phyloP scores from a whole-genome alignment of 306 rosid genomes.

The Sechiopsis laciniata region DNA sequence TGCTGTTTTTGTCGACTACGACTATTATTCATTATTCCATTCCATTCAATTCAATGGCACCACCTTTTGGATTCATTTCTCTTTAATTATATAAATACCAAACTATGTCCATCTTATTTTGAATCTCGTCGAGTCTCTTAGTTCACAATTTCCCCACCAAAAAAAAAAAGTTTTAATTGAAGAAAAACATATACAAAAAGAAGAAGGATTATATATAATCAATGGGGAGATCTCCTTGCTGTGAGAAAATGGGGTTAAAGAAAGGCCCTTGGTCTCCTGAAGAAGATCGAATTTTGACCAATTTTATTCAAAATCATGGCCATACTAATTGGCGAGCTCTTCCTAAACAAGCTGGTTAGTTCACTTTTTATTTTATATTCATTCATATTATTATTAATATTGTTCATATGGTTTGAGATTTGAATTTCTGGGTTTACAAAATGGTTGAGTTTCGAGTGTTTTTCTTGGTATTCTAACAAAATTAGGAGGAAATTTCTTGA shows the following conservation, averaged over 20 bases:
- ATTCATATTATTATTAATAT: too few species aligned
- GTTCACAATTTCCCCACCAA: background rate
- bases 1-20: slow-evolving; percentile 22
- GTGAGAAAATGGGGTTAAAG: slow-evolving; percentile 89
- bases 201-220: background rate
- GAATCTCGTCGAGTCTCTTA: background rate
- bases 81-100: background rate
- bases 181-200: background rate
- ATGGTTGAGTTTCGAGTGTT: too few species aligned
- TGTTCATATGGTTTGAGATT: too few species aligned
- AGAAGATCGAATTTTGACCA: slow-evolving; percentile 63
- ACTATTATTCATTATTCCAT: slow-evolving; percentile 14
- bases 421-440: too few species aligned
- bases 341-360: slow-evolving; percentile 79
- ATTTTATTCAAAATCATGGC: slow-evolving; percentile 54
- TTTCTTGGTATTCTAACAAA: too few species aligned
- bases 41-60: background rate
- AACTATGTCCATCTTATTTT: background rate
- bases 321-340: slow-evolving; percentile 97
- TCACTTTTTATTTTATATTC: background rate
- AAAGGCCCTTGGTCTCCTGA: slow-evolving; percentile 89
- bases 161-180: background rate
- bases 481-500: too few species aligned
- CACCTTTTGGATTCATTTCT: background rate
- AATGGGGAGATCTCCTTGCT: slow-evolving; percentile 91